Base-by-base conservation (phyloP, 352 stramenopile genomes). In the Labyrinthula sp. region DNA sequence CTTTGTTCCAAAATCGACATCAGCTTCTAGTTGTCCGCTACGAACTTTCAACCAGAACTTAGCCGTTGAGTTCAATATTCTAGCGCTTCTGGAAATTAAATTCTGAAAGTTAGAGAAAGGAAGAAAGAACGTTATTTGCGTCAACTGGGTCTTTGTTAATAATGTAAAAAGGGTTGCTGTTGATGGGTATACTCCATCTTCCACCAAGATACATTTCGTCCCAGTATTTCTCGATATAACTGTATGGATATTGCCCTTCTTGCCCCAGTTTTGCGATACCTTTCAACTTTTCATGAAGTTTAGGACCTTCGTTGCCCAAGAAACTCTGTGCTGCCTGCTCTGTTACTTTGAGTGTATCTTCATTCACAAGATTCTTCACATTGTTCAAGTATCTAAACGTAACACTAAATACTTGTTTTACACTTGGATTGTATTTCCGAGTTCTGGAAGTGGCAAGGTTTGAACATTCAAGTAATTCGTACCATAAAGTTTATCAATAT, bases 171-270 rank as follows among this genome's bases (percentile, higher is more conserved):
- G 43, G 43, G 43, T 52, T 52, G n/a, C n/a, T n/a, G n/a, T n/a
- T n/a, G n/a, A n/a, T n/a, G n/a, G n/a, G n/a, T n/a, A n/a, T n/a
- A n/a, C n/a, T n/a, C n/a, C n/a, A 52, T 12, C 43, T 23, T 18
- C 43, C 43, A 17, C 18, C 43, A n/a, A 31, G 20, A 22, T 54
- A 39, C 48, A 83, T 83, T 33, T 78, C 64, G 55, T 83, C 73
- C 77, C 77, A 89, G 60, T 82, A 75, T 23, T 66, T 56, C 50
- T 89, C 77, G 40, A 90, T 87, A 72, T 89, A 90, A 62, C 71
- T 85, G 68, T 77, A 83, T 14, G 78, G 77, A 55, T 87, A 89
- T 17, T 21, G 25, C 15, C 22, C 25, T n/a, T 56, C 34, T 10
- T 52, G 15, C 15, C 25, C 12, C 6, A 7, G 14, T n/a, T n/a